These are phyloP conservation scores for Karstenula rhodostoma DNA, from an alignment of 2,329 filamentous ascomycete species.

Conservation along the genomic window DNA sequence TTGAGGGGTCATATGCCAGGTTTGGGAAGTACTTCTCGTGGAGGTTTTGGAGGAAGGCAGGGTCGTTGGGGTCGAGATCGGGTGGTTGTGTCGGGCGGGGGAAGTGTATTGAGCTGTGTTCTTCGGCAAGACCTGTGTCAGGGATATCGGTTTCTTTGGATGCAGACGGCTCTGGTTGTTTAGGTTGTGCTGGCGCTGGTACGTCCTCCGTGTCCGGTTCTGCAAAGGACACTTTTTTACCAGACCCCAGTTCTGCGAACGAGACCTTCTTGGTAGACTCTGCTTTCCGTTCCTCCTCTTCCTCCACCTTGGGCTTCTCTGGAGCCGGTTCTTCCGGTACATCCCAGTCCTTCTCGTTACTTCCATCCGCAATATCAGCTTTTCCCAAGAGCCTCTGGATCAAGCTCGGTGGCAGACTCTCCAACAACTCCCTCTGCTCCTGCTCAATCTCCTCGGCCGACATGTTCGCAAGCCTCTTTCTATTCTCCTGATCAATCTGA, in stretches of 20 bases:
- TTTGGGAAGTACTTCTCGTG: constrained; percentile 94
- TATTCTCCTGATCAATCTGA: constrained; percentile 85
- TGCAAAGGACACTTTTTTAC: constrained; percentile 42
- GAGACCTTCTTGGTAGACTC: constrained; percentile 43
- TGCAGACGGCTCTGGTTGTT: constrained; percentile 35
- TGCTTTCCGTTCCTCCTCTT: constrained; percentile 21
- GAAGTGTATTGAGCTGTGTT: constrained; percentile 63
- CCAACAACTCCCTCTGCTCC: constrained; percentile 81
- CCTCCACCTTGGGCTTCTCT: constrained; percentile 20
- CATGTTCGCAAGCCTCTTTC: constrained; percentile 77
- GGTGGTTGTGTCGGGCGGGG: constrained; percentile 65
- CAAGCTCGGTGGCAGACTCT: constrained; percentile 76
- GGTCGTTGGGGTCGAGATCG: constrained; percentile 82
- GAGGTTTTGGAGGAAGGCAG: constrained; percentile 82
- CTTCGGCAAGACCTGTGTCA: constrained; percentile 69
- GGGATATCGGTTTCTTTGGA: constrained; percentile 63
- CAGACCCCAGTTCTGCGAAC: constrained; percentile 23
- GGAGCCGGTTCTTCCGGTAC: constrained; percentile 13
- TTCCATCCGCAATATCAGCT: constrained; percentile 75
- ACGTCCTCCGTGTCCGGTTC: constrained; percentile 21
- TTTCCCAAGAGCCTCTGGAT: constrained; percentile 79
- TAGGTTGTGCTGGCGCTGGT: constrained; percentile 14
- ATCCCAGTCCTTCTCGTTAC: constrained; percentile 51
- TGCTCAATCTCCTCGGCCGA: constrained; percentile 80
- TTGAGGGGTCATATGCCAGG: constrained; percentile 82